Evolutionary conservation across 345 rosid species (phyloP), one percentile per base, ranked within the genome.

Genomic region (Citrus sp.): DNA sequence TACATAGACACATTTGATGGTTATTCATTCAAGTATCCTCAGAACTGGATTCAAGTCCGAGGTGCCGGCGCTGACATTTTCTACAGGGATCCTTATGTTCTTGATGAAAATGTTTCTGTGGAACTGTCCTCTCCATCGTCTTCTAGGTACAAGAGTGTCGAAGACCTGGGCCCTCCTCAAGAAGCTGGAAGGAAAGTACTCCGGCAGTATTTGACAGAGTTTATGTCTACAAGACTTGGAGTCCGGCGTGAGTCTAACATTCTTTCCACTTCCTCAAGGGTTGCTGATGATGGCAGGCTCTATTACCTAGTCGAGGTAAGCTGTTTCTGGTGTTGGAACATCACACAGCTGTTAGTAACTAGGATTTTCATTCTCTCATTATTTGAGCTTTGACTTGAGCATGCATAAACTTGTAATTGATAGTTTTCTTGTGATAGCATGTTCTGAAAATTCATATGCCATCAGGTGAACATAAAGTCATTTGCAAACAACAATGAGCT

Each of bases 71-170:
- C 99, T 1, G 98, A 95, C 63, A 91, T 95, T 75, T 93, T 95
- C 88, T 95, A 93, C 86, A 88, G 98, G 77, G 98, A 95, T 76
- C 98, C 99, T 55, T 83, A 38, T 78, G 88, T 95, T 51, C 93
- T 95, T 2, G 99, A 92, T 72, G 99, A 93, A 80, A 95, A 95
- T 79, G 79, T 93, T 59, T 91, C 96, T 0, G 92, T 95, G 70
- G 98, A 93, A 87, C n/a, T 95, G 66, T 95, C 99, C 27, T 95
- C 99, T 61, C 99, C 98, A 69, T 95, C 99, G 22, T 95, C 99
- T 10, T 95, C 99, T 56, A 88, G 61, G 24, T 93, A 93, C 76
- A 84, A 82, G 84, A 90, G 90, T 7, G 91, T 93, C n/a, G 90
- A 90, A 66, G 98, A 95, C 81, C 83, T 95, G 86, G 99, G 99